Evolutionary conservation across 768 basidiomycete species (phyloP), one percentile per base, ranked within the genome.

Genomic region (Collybiopsis luxurians): DNA sequence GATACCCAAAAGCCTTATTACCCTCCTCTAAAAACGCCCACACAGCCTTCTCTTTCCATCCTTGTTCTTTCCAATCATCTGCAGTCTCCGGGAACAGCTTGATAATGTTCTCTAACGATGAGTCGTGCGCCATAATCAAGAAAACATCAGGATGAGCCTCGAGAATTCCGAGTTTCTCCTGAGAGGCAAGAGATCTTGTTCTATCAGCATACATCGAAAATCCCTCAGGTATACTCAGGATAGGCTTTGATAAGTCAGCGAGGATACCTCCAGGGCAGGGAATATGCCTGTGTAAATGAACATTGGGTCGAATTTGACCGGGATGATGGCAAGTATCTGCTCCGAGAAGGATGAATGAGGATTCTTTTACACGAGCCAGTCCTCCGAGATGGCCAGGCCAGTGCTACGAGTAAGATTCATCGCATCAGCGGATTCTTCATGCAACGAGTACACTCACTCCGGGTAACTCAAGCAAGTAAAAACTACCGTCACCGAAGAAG

Each of bases 401-500:
- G 49, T 64, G 65, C 65, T 66, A n/a, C 21, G 13, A 15, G 7
- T 9, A 10, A 26, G 4, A 19, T 10, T 15, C 3, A 5, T 23
- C 40, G 5, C 13, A 9, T 9, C 7, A 42, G 1, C 6, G 9
- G 17, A 12, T 13, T 1, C 27, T 24, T 30, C 10, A 28, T 59
- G 44, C 5, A 19, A 10, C 34, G 31, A n/a, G 1, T 11, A 11
- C 7, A 46, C 59, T 19, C 28, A 65, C 64, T 4, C 65, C 65
- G 1, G 65, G 63, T 0, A 53, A 51, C 28, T 64, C 55, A n/a
- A 66, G 53, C 10, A 66, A 15, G 36, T 64, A 66, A 31, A 66
- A 53, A 30, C 63, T 64, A 1, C 63, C 63, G 24, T 64, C 65
- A 6, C 58, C 60, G 27, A 66, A 66, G 42, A 50, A 64, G 31